Conservation (phyloP, 164 flowering plant genomes). For the Warburgia ugandensis region DNA sequence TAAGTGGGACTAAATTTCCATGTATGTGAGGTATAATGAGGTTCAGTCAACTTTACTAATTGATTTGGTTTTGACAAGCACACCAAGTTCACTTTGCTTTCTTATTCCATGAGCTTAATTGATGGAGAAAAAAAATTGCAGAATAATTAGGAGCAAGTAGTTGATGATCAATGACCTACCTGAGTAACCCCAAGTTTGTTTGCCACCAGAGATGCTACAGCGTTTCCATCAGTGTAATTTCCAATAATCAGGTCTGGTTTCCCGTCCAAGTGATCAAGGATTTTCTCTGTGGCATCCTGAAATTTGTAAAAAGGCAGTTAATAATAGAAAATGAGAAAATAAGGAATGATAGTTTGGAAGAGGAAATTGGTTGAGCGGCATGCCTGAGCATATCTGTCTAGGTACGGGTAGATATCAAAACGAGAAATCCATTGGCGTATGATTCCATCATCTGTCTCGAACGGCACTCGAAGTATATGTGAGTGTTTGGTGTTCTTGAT, state of each 20-base stretch:
- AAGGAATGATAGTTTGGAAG: background rate
- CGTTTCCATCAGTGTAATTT: constrained; percentile 87
- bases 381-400: constrained; percentile 84
- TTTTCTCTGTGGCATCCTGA: constrained; percentile 69
- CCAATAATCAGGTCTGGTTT: constrained; percentile 93
- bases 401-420: constrained; percentile 89
- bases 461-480: constrained; percentile 80
- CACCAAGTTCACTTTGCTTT: too few species aligned
- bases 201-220: constrained; percentile 87
- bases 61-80: too few species aligned
- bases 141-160: too few species aligned
- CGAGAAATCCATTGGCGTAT: constrained; percentile 87
- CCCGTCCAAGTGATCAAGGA: constrained; percentile 62
- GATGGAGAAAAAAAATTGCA: too few species aligned
- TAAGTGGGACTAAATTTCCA: too few species aligned
- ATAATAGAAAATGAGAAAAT: background rate
- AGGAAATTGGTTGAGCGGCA: too few species aligned
- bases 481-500: constrained; percentile 61
- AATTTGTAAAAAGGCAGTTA: background rate
- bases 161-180: too few species aligned
- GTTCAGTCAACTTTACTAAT: too few species aligned
- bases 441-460: constrained; percentile 56
- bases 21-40: too few species aligned
- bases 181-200: constrained; percentile 71
- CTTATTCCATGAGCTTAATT: too few species aligned